Evolutionary conservation across 495 filamentous ascomycete species (phyloP).

Genomic region (Penicillium maclennaniae): DNA sequence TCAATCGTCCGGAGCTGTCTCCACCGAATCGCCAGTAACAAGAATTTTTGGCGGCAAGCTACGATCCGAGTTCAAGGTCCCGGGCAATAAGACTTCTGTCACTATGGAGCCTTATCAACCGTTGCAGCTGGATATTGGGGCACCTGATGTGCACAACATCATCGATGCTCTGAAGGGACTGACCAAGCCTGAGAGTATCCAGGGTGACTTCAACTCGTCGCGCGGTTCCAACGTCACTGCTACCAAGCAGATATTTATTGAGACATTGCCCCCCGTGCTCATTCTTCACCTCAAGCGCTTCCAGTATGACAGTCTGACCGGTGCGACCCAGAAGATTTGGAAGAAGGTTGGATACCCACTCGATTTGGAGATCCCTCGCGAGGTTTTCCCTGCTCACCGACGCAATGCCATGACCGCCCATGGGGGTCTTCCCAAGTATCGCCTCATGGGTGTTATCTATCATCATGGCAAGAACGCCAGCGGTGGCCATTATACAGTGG

Average conservation of each 20-base stretch:
- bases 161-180: constrained; percentile 83
- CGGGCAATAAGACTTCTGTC: constrained; percentile 82
- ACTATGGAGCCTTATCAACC: constrained; percentile 92
- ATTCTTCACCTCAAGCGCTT: constrained; percentile 97
- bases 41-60: constrained; percentile 93
- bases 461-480: constrained; percentile 95
- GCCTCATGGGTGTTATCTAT: constrained; percentile 88
- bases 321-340: constrained; percentile 94
- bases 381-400: constrained; percentile 77
- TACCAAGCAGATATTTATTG: constrained; percentile 93
- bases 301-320: constrained; percentile 83
- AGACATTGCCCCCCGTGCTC: constrained; percentile 85
- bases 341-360: constrained; percentile 95
- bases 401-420: constrained; percentile 60
- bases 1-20: constrained; percentile 74
- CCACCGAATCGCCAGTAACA: constrained; percentile 76
- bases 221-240: constrained; percentile 72
- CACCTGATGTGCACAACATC: constrained; percentile 81
- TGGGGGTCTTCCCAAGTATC: constrained; percentile 71
- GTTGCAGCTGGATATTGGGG: constrained; percentile 88
- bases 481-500: constrained; percentile 94
- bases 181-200: constrained; percentile 76
- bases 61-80: constrained; percentile 82
- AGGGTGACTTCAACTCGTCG: constrained; percentile 81
- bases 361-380: constrained; percentile 88